Evolutionary conservation across 345 rosid species (phyloP), one percentile per base, ranked within the genome.

Genomic region (Garcia nutans): DNA sequence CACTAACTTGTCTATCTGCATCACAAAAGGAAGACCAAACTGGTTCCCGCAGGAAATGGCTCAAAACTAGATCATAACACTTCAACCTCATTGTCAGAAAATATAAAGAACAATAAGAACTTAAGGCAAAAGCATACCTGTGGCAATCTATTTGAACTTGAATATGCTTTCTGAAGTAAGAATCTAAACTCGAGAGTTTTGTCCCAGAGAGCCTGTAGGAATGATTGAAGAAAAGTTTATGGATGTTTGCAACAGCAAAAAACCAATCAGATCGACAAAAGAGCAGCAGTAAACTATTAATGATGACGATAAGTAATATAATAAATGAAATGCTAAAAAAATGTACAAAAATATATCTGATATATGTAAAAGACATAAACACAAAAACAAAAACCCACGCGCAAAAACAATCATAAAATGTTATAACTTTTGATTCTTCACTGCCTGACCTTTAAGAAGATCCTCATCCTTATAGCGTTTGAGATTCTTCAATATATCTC

Each of bases 161-260:
- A 83, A 83, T 92, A 93, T 75, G 91, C 72, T 83, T 93, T 93
- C 79, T 96, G 98, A 81, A 96, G 94, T 81, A 91, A 88, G 84
- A 91, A 87, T 84, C 99, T 88, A 57, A 93, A 70, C 77, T 91
- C 96, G 68, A 93, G 90, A 60, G 89, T 83, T 82, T 84, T 91
- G 78, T 96, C 94, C 98, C 98, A 96, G 6, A 93, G 84, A 63
- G 86, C 92, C 97, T 93, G 74, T 19, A 70, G 42, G 81, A 77
- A 72, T 59, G 17, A 42, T 26, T 57, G 37, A 42, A 71, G 23
- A 76, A 10, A 76, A 76, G 57, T 63, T 65, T 50, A 55, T 50
- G 17, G 61, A 45, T 33, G 2, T 67, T 54, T 22, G 55, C 58
- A 55, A 42, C 19, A 24, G 56, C 52, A 26, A 9, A 64, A 2